Conservation (phyloP, 2,329 filamentous ascomycete genomes). For the Trematosphaeria pertusa region DNA sequence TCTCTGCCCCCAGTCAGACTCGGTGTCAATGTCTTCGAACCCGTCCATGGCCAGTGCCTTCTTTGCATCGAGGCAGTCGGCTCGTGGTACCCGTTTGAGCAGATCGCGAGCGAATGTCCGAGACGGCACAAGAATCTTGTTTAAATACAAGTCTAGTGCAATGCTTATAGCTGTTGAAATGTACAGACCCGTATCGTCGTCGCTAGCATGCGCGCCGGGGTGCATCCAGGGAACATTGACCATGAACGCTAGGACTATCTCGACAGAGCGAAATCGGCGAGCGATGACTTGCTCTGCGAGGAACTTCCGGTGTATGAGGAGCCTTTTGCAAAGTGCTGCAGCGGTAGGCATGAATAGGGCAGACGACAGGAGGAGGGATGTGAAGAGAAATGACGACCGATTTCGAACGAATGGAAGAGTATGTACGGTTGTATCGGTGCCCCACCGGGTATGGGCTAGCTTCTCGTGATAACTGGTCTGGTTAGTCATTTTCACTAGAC, state of each 20-base stretch:
- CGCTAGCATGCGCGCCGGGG: conserved; percentile 69
- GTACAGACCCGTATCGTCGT: conserved; percentile 76
- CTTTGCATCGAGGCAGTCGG: conserved; percentile 72
- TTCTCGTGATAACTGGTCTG: conserved; percentile 68
- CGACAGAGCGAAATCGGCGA: conserved; percentile 70
- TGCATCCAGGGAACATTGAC: conserved; percentile 79
- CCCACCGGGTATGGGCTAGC: conserved; percentile 76
- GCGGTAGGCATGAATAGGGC: conserved; percentile 71
- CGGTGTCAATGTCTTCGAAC: conserved; percentile 67
- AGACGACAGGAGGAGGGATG: conserved; percentile 72
- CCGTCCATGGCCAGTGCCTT: conserved; percentile 72
- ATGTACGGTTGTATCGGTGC: conserved; percentile 72
- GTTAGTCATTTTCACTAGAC: neutral
- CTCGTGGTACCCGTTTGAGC: conserved; percentile 61
- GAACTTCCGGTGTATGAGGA: conserved; percentile 68
- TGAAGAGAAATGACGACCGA: conserved; percentile 74
- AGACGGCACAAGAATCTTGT: conserved; percentile 71
- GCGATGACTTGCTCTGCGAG: conserved; percentile 69
- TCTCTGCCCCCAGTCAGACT: conserved; percentile 66
- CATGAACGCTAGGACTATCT: conserved; percentile 78
- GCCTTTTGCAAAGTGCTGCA: conserved; percentile 68
- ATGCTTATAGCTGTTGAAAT: conserved; percentile 74
- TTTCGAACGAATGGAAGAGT: conserved; percentile 70
- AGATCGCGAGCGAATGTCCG: conserved; percentile 55
- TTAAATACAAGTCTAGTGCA: conserved; percentile 71